Conservation (phyloP, 345 rosid species). For the Diplotaxis tenuifolia region DNA sequence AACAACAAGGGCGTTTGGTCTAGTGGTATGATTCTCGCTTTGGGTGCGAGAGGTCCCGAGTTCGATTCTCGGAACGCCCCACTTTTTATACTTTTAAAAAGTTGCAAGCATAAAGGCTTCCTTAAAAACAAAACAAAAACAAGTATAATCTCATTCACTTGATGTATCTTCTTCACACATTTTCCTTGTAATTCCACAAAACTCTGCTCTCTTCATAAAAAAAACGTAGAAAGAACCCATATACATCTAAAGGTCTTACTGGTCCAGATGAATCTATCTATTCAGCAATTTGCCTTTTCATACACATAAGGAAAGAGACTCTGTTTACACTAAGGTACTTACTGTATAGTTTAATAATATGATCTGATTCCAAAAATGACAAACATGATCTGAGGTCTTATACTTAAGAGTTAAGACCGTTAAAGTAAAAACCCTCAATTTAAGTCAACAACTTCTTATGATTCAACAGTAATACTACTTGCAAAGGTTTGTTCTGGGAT, state of each 20-base stretch:
- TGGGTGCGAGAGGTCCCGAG: constrained; percentile 93
- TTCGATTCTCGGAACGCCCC: constrained; percentile 62
- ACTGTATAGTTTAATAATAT: not conserved
- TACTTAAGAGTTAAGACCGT: too few species aligned
- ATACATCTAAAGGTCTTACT: constrained; percentile 5
- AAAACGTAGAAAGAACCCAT: constrained; percentile 5
- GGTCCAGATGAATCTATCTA: constrained; percentile 8
- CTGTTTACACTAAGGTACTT: constrained; percentile 44
- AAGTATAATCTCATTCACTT: not conserved
- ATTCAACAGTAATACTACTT: not conserved
- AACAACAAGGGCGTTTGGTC: constrained; percentile 60
- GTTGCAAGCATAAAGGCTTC: not conserved
- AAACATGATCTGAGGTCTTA: not conserved
- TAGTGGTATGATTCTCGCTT: constrained; percentile 95
- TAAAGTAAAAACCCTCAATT: not conserved
- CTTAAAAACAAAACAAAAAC: not conserved
- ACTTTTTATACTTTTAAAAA: not conserved
- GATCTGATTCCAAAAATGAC: not conserved
- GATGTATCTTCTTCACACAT: not conserved
- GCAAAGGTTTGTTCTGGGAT: not conserved
- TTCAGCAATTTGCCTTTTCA: not conserved
- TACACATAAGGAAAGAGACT: constrained; percentile 21
- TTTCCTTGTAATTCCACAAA: not conserved
- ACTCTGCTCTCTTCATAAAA: constrained; percentile 4
- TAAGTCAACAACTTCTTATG: not conserved